phyloP scores from a whole-genome alignment of 192 early-diverging fungal species.

The Spinellus fusiger region DNA sequence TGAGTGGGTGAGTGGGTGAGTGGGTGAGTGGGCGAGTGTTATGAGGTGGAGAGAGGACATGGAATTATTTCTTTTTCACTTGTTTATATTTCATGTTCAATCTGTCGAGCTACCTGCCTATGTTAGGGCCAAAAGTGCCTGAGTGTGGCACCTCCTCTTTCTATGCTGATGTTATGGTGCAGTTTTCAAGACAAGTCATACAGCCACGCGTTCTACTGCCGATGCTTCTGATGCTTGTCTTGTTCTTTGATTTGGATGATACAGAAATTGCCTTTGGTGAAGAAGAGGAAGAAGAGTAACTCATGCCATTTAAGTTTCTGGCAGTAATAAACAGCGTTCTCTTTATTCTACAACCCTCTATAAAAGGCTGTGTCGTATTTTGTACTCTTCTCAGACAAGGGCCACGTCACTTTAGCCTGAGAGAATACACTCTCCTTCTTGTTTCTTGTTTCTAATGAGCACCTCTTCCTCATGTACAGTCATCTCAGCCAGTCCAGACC shows the following conservation, averaged over 20 bases:
- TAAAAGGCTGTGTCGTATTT: too few relatives aligned
- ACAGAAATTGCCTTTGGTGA: constrained; percentile 13
- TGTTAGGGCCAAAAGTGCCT: background rate
- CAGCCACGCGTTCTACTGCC: constrained; percentile 17
- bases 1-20: too few relatives aligned
- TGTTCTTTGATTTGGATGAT: constrained; percentile 29
- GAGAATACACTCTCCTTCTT: background rate
- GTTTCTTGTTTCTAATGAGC: background rate
- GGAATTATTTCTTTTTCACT: too few relatives aligned
- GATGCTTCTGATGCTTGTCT: constrained; percentile 21
- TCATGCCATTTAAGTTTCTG: too few relatives aligned
- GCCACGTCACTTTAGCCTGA: background rate
- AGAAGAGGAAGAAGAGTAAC: constrained; percentile 18
- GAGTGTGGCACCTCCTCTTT: constrained; percentile 3
- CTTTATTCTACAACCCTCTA: too few relatives aligned
- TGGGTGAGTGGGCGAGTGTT: too few relatives aligned
- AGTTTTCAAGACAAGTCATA: constrained; percentile 25
- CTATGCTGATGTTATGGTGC: constrained; percentile 17
- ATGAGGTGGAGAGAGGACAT: too few relatives aligned
- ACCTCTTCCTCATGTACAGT: background rate
- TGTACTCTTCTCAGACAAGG: too few relatives aligned
- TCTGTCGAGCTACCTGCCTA: background rate
- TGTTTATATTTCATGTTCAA: background rate
- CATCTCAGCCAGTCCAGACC: background rate
- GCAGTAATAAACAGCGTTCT: too few relatives aligned